Base-by-base conservation (phyloP, 2,329 filamentous ascomycete genomes). In the Scleromitrula shiraiana region DNA sequence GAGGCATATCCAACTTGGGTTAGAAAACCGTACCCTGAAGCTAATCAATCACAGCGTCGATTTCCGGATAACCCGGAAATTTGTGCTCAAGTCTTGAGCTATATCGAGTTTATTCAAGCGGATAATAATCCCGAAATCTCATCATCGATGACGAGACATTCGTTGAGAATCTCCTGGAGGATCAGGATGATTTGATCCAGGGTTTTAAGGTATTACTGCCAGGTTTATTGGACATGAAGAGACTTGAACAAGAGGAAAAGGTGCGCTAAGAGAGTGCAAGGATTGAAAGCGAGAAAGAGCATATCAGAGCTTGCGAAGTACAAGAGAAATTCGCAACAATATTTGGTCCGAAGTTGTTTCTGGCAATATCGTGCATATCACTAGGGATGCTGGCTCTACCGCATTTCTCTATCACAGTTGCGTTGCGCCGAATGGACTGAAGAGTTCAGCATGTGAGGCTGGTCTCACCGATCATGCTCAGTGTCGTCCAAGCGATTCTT, bases 351-450 rank as follows among this genome's bases (percentile, higher is more conserved):
- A 57, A 9, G 42, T 49, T 3, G 7, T 49, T 5, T 24, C 12
- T 4, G 49, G 36, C 9, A 52, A 54, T n/a, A 45, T 51, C 5
- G 44, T 57, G 12, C 56, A 56, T 36, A 29, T 58, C 15, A 46
- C 46, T n/a, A 26, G 14, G 19, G 12, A 12, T 35, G 9, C n/a
- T 5, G 33, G 26, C 14, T 32, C 32, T 7, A 5, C 12, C 8
- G 10, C 6, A 29, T 43, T 14, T 32, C 17, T 2, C 4, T 49
- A 38, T 10, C 32, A 49, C 30, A 22, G 17, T n/a, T 49, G 46
- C n/a, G 20, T 41, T 14, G 26, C 47, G 10, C 10, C 43, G 3
- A 29, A 3, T 5, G 36, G 33, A 20, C 24, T 49, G 12, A 24
- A 37, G 7, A 49, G 40, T 7, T 50, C 48, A 4, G 52, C 53